These are phyloP conservation scores for Epithemia pelagica DNA, from an alignment of 108 stramenopile genomes.

Conservation along the genomic window DNA sequence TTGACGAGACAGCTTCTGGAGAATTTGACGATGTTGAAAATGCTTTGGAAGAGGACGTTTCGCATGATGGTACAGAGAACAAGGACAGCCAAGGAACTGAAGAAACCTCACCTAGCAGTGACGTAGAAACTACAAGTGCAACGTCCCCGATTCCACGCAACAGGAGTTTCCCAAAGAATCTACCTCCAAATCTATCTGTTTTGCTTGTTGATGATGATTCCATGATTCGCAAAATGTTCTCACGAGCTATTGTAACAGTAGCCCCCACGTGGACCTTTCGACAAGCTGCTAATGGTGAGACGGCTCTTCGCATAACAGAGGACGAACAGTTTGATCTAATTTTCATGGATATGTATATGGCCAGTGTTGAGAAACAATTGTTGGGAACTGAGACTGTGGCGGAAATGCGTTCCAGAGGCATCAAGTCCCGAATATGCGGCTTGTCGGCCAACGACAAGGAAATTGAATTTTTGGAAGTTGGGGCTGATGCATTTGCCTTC, in stretches of 20 bases:
- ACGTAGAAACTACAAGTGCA: background rate
- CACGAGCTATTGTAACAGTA: slow-evolving; percentile 12
- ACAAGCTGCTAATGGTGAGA: slow-evolving; percentile 34
- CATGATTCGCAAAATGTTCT: slow-evolving; percentile 28
- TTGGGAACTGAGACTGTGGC: slow-evolving; percentile 47
- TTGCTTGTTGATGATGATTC: slow-evolving; percentile 36
- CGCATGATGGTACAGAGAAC: background rate
- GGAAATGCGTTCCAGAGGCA: slow-evolving; percentile 32
- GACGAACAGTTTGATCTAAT: slow-evolving; percentile 22
- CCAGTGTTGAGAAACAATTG: slow-evolving; percentile 47
- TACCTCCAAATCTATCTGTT: slow-evolving; percentile 17
- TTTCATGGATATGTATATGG: slow-evolving; percentile 27
- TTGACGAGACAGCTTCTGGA: background rate
- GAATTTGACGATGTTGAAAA: background rate
- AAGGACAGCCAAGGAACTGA: background rate
- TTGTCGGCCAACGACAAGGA: slow-evolving; percentile 51
- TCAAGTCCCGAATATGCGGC: slow-evolving; percentile 35
- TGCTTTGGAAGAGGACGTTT: background rate
- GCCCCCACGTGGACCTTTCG: slow-evolving; percentile 22
- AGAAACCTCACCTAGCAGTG: background rate
- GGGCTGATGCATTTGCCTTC: slow-evolving; percentile 43
- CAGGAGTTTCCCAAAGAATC: background rate
- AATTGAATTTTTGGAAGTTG: slow-evolving; percentile 34
- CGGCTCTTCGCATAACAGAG: slow-evolving; percentile 22
- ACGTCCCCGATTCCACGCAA: too few relatives aligned